Evolutionary conservation across 2,329 filamentous ascomycete species (phyloP).

Genomic region (Beauveria rudraprayagi): DNA sequence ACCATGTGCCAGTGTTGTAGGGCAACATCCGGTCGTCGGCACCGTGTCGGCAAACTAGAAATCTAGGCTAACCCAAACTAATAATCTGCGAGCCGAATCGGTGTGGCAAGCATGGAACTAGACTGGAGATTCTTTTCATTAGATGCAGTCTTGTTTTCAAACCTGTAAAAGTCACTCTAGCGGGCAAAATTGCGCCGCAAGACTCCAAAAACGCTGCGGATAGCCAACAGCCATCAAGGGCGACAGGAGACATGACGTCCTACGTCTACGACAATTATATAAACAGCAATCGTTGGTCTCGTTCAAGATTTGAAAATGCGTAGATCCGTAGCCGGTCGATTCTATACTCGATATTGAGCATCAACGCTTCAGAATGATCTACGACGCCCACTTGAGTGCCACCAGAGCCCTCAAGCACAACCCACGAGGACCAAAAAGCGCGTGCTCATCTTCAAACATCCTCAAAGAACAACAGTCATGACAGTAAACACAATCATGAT

Average conservation of each 20-base stretch:
- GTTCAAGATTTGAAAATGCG: too few relatives aligned
- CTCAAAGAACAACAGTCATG: background rate
- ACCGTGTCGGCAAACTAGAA: conserved; percentile 2
- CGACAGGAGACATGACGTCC: background rate
- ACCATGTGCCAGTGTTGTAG: background rate
- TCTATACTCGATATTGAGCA: background rate
- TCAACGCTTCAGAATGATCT: background rate
- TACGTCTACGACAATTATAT: background rate
- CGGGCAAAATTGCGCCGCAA: background rate
- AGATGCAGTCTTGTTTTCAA: background rate
- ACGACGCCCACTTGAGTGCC: background rate
- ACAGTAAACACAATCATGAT: too few relatives aligned
- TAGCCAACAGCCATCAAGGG: background rate
- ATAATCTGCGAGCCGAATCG: background rate
- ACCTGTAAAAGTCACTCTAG: background rate
- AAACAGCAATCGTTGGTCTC: background rate
- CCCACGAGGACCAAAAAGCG: background rate
- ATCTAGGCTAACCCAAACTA: background rate
- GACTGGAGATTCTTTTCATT: background rate
- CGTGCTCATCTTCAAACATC: background rate
- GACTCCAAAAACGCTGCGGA: background rate
- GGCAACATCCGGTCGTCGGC: background rate
- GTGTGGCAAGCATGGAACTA: background rate
- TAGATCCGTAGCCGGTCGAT: background rate
- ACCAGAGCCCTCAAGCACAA: background rate